phyloP scores from a whole-genome alignment of 768 basidiomycete species.

The Tephrocybe sp. region DNA sequence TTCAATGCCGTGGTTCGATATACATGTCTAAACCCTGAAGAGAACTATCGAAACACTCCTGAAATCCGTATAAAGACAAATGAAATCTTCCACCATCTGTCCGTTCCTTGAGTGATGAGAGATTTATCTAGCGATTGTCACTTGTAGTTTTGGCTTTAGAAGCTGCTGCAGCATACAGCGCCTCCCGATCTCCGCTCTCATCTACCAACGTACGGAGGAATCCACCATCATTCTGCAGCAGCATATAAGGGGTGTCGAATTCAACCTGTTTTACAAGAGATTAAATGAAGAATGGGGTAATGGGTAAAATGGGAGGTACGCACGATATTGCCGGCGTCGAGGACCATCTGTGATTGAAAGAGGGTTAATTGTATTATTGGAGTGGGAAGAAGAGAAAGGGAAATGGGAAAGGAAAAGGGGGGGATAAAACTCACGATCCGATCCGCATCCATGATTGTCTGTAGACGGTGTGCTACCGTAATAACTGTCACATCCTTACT shows the following conservation, averaged over 20 bases:
- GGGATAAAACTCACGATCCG: constrained; percentile 35
- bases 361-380: neutral
- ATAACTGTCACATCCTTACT: constrained; percentile 57
- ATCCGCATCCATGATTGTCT: constrained; percentile 68
- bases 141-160: neutral
- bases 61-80: too few relatives aligned
- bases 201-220: constrained; percentile 55
- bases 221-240: constrained; percentile 55
- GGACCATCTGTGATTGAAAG: constrained; percentile 35
- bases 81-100: too few relatives aligned
- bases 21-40: too few relatives aligned
- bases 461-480: constrained; percentile 69
- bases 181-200: constrained; percentile 52
- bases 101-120: too few relatives aligned
- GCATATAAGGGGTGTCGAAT: constrained; percentile 49
- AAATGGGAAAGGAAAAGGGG: neutral
- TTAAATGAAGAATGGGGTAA: too few relatives aligned
- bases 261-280: constrained; percentile 38
- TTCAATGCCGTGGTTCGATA: too few relatives aligned
- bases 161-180: constrained; percentile 43
- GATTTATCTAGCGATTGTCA: too few relatives aligned
- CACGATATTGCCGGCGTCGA: constrained; percentile 53
- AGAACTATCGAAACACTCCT: too few relatives aligned
- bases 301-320: constrained; percentile 1
- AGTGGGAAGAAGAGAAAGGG: neutral